Base-by-base conservation (phyloP, 2,329 filamentous ascomycete genomes). In the Elsinoe batatas region DNA sequence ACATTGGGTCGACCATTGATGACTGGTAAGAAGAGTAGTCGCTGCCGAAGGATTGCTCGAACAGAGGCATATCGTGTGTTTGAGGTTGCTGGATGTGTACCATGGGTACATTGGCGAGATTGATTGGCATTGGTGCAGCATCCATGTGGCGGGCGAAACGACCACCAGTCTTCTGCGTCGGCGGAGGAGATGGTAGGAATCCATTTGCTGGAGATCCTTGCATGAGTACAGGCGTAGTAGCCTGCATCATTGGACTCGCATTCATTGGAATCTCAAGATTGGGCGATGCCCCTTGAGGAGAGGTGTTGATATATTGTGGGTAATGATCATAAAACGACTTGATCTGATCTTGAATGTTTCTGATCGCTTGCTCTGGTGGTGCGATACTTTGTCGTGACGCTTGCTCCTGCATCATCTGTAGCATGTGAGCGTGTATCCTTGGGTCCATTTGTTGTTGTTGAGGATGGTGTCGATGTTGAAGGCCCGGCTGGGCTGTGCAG, bases 401-500 rank as follows among this genome's bases (percentile, higher is more conserved):
- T 38, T 53, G 55, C 46, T 59, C 56, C 43, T 59, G 59, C 50
- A 64, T 61, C 18, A 60, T 58, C 56, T 66, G 62, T 53, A 64
- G 60, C 40, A 62, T 62, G 46, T 68, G 65, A 59, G 63, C 64
- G 57, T 67, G 67, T 44, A 65, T 64, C 54, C 64, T 62, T 54
- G 66, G 67, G 58, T 67, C 63, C 44, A 70, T 64, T 80, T 83
- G 70, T 73, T 76, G 67, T 80, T 80, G 71, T 72, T 74, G 40
- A 11, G 20, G 69, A 60, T 69, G 68, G 61, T 71, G 70, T 62
- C 69, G 71, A 61, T 70, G 65, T 60, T 70, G 67, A 56, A 71
- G 61, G 80, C 85, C 84, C 82, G 85, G 85, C 82, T 87, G 83
- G 81, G 81, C 81, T 80, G 83, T 80, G 80, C 82, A 82, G 78